A percentile compares a stretch with the other conserved stretches of the same genome.
Conservation (phyloP, 305 asterid genomes). For the Rubia peregrina region DNA sequence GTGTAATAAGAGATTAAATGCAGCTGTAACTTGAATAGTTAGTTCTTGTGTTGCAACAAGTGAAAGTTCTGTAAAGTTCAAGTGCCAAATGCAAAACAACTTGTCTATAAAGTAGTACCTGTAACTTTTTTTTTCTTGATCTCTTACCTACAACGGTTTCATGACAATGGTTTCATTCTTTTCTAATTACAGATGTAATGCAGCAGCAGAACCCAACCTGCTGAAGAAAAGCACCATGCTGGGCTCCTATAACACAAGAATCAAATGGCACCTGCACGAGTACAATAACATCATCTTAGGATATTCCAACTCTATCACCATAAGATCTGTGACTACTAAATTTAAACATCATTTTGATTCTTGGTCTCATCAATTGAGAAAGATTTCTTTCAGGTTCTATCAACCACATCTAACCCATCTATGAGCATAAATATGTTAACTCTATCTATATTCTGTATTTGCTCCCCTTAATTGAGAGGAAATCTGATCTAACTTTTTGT, state of each 20-base stretch:
- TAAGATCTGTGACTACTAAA: not conserved
- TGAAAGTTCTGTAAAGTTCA: not conserved
- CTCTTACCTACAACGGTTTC: slow-evolving; percentile 83
- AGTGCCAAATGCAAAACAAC: not conserved
- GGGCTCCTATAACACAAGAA: slow-evolving; percentile 76
- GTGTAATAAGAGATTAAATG: too few relatives aligned
- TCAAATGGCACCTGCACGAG: slow-evolving; percentile 79
- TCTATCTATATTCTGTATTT: not conserved
- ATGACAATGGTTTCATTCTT: slow-evolving; percentile 24
- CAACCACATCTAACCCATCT: not conserved
- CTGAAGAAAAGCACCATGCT: slow-evolving; percentile 91
- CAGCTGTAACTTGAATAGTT: too few relatives aligned
- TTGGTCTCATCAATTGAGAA: not conserved
- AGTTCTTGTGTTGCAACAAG: too few relatives aligned
- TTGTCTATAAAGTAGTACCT: not conserved
- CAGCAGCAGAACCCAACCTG: slow-evolving; percentile 46
- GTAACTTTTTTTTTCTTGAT: not conserved
- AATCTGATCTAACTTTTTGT: too few relatives aligned
- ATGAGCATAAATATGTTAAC: not conserved
- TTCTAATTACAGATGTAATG: not conserved
- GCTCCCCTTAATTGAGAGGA: too few relatives aligned
- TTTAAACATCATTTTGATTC: not conserved
- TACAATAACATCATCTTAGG: slow-evolving; percentile 7
- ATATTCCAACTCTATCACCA: not conserved
- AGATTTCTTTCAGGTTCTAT: not conserved